Evolutionary conservation across 208 protist genomes (phyloP), one percentile per base, ranked within the genome.

Genomic region (Trypanosoma theileri): DNA sequence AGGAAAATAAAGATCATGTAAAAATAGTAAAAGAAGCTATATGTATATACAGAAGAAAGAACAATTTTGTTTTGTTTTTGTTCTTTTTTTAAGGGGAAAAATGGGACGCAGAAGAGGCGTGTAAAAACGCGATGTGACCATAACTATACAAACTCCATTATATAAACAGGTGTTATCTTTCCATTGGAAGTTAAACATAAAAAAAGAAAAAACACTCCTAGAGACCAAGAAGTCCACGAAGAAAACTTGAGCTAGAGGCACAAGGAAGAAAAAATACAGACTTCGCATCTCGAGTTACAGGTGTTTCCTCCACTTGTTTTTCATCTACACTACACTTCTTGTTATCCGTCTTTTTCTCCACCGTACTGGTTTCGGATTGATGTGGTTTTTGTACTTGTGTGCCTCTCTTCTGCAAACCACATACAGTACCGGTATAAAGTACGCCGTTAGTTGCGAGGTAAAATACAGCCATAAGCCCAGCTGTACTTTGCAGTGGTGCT

Each of bases 381-480:
- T 17, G 48, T 50, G 2, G 42, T 2, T n/a, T 45, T 24, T 24
- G 40, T 42, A 28, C 13, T 4, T 31, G 0, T 21, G 9, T 45
- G 48, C 13, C 26, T 35, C 10, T 44, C 35, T 41, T 7, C 19
- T 28, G 21, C 26, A 48, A n/a, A 14, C 53, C 26, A 52, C 31
- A 56, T 4, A 21, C 17, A 6, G 28, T 78, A 22, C 69, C 88
- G 13, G 89, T 76, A 65, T 94, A 94, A 1, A 79, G 75, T 12
- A 82, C 74, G 41, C 81, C 85, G 11, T 72, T 77, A 41, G 73
- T 60, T n/a, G 81, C 71, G 17, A 94, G 68, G 74, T 89, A 90
- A 52, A 91, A 58, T 31, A 86, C 81, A 10, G 83, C 88, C 21
- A 92, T 64, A 10, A 94, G 59, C 12, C 88, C 88, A 7, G 69